Conservation (phyloP, 345 rosid genomes). For the Euclidium syriacum region DNA sequence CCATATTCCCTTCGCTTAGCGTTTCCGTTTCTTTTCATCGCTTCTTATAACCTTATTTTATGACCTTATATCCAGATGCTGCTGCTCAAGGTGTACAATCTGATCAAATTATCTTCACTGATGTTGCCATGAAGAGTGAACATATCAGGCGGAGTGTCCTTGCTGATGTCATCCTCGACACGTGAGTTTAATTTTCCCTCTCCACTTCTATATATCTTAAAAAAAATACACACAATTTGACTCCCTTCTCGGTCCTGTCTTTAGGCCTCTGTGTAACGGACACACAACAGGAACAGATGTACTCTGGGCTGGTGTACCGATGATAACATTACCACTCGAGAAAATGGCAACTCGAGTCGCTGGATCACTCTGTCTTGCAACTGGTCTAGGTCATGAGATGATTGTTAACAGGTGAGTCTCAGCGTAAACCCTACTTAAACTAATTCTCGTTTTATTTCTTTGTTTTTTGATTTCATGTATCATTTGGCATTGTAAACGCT, state of each 20-base stretch:
- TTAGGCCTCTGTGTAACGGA: constrained; percentile 93
- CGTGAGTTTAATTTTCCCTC: constrained; percentile 42
- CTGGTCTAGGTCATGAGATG: constrained; percentile 98
- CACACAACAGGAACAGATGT: constrained; percentile 99
- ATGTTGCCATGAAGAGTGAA: constrained; percentile 96
- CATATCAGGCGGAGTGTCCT: constrained; percentile 93
- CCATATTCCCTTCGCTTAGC: neutral
- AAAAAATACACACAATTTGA: neutral
- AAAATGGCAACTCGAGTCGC: constrained; percentile 99
- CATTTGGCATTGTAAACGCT: neutral
- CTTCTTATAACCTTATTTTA: neutral
- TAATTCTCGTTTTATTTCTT: too few species aligned
- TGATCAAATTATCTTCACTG: constrained; percentile 91
- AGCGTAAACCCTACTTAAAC: neutral
- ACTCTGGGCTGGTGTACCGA: constrained; percentile 97
- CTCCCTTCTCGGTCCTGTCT: neutral
- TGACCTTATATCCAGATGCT: constrained; percentile 59
- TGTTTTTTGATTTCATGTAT: too few species aligned
- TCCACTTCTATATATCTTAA: neutral
- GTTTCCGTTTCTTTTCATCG: neutral
- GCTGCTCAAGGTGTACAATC: constrained; percentile 75
- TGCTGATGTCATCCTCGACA: constrained; percentile 94
- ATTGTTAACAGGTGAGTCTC: constrained; percentile 66
- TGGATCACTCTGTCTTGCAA: constrained; percentile 93
- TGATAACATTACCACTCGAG: constrained; percentile 97